These are phyloP conservation scores for Penicillium frequentans DNA, from an alignment of 2,329 filamentous ascomycete genomes.

Conservation along the genomic window DNA sequence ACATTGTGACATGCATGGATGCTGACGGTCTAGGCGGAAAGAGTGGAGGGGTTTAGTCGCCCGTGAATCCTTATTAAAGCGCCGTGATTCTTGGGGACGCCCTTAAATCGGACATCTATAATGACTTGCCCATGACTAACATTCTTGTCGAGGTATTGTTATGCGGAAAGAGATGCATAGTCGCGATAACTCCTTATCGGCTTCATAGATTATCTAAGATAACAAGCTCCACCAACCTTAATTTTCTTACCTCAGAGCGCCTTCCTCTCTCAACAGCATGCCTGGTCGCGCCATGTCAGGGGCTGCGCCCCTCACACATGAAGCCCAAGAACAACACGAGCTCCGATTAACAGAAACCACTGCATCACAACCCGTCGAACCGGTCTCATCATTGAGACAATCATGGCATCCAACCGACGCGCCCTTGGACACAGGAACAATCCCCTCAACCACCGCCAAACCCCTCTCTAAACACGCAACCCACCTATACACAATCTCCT, in stretches of 20 bases:
- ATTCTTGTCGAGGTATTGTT: too few species aligned
- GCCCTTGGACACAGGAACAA: not conserved
- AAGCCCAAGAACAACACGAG: constrained; percentile 13
- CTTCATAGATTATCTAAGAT: not conserved
- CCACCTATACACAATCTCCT: constrained; percentile 70
- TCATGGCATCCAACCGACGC: constrained; percentile 35
- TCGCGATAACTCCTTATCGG: not conserved
- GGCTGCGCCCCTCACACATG: not conserved
- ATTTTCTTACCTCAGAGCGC: not conserved
- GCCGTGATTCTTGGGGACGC: too few species aligned
- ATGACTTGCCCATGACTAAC: too few species aligned
- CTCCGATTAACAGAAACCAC: constrained; percentile 25
- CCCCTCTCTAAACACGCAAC: constrained; percentile 55
- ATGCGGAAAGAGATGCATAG: too few species aligned
- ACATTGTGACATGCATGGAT: too few species aligned
- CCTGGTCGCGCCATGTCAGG: not conserved
- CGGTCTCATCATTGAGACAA: constrained; percentile 38
- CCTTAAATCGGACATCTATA: too few species aligned
- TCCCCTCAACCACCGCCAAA: constrained; percentile 5
- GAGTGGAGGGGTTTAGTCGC: too few species aligned
- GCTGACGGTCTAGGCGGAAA: too few species aligned
- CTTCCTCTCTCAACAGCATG: not conserved
- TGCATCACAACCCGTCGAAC: constrained; percentile 46
- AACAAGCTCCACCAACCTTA: not conserved
- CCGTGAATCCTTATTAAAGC: too few species aligned